phyloP scores from a whole-genome alignment of 2,329 filamentous ascomycete species.

The Arthrinium phaeospermum region DNA sequence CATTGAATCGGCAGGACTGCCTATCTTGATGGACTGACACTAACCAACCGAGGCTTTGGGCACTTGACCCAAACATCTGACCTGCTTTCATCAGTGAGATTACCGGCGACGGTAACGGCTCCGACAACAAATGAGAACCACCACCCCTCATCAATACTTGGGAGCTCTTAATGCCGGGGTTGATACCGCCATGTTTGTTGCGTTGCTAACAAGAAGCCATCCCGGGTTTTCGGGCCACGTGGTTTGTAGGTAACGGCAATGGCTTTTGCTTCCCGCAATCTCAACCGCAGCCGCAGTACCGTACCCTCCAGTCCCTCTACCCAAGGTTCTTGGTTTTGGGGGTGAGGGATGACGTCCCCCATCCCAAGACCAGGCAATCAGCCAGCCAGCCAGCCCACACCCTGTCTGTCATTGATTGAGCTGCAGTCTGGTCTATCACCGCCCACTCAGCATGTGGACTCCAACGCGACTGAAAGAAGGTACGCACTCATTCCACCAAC shows the following conservation, averaged over 20 bases:
- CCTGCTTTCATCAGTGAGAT: background rate
- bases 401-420: background rate
- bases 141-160: background rate
- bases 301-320: background rate
- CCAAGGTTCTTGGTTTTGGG: no score
- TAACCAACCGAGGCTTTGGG: background rate
- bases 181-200: background rate
- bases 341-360: background rate
- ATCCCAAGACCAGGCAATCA: background rate
- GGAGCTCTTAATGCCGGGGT: background rate
- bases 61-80: slow-evolving; percentile 5
- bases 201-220: background rate
- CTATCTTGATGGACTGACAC: background rate
- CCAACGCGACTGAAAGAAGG: background rate
- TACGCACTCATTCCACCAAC: background rate
- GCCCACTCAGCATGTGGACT: background rate
- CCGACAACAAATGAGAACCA: background rate
- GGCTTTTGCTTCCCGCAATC: slow-evolving; percentile 1
- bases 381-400: background rate
- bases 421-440: background rate
- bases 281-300: background rate
- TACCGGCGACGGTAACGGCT: background rate
- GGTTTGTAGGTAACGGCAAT: background rate
- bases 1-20: background rate
- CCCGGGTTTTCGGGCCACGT: background rate